Evolutionary conservation across 2,329 filamentous ascomycete species (phyloP), one percentile per base, ranked within the genome.

Genomic region (Aureobasidium zeae): DNA sequence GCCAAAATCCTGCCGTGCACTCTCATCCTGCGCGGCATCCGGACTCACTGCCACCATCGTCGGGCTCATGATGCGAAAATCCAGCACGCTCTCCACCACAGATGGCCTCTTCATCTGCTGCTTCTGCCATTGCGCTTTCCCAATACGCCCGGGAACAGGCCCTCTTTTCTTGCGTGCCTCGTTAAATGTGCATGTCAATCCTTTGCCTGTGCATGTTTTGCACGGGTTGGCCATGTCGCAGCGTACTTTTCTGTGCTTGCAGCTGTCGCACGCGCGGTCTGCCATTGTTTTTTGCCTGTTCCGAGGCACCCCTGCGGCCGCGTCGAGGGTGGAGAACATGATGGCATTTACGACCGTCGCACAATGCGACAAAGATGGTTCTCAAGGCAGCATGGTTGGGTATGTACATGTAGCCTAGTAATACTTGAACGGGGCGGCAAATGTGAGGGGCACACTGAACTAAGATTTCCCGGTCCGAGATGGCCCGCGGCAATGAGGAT

Each of bases 141-240:
- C 55, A 22, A 64, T 56, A 22, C 63, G 61, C 47, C 63, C 64
- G 3, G 48, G 47, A 28, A 47, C 45, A 19, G 53, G 64, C 52
- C 64, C 64, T 32, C 64, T 57, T 45, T 65, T 66, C 49, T 66
- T 67, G 46, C 65, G 62, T 5, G 62, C 62, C 32, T 61, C 57
- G 28, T 65, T 57, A 46, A 63, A 67, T 5, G 63, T 66, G 49
- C 64, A 67, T 10, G 60, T 55, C 45, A 65, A 60, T 10, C 60
- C 60, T 53, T 61, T 62, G 3, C 55, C 55, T n/a, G 57, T 50
- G 47, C 64, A 67, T 24, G 57, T 57, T 36, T 56, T 57, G 43
- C 63, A 66, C 24, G 63, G 63, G 26, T 59, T 57, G 11, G 57
- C 59, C 44, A 67, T 55, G 46, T 63, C 64, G 43, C 64, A 67